Evolutionary conservation across 2,329 filamentous ascomycete genomes (phyloP), one percentile per base, ranked within the genome.

Genomic region (Cordyceps cicadae): DNA sequence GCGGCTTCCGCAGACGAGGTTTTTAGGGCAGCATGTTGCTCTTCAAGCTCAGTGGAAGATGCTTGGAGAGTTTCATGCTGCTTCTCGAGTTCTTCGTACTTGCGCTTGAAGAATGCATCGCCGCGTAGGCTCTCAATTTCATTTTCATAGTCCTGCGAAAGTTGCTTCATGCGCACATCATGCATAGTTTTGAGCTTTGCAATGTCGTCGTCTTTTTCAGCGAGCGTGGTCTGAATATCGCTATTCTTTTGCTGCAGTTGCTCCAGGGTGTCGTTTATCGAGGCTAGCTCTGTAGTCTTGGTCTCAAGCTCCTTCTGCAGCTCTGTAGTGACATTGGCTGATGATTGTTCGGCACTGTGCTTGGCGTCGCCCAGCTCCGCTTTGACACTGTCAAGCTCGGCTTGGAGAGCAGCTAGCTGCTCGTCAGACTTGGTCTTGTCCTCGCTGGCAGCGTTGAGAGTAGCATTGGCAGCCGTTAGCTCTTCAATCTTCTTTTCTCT

Each of bases 111-210:
- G 69, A 82, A 82, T 15, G 84, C 83, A 63, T 87, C 83, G 24
- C 83, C 84, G 61, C 81, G 79, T 17, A 87, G 78, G 61, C 80
- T 81, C 67, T 87, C 84, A 59, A 87, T 86, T 69, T 87, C 84
- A n/a, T 79, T 77, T 68, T 87, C 81, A 64, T 85, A 86, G 65
- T 87, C 84, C 64, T 81, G 75, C 1, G 83, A 83, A 59, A 87
- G 71, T 63, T 78, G 79, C 69, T 81, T 77, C 65, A 87, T 76
- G 67, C 84, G 81, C 65, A 81, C 77, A 63, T 82, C 77, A 67
- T 87, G 82, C 69, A 79, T 80, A 48, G 76, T 74, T 70, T 84
- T 79, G 62, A 85, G 71, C 67, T 79, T 78, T 15, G 77, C 72
- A 26, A 82, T 77, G 26, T 77, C 74, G 26, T 73, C 75, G 9